Evolutionary conservation across 2,329 filamentous ascomycete genomes (phyloP).

Genomic region (Fusarium sp.): DNA sequence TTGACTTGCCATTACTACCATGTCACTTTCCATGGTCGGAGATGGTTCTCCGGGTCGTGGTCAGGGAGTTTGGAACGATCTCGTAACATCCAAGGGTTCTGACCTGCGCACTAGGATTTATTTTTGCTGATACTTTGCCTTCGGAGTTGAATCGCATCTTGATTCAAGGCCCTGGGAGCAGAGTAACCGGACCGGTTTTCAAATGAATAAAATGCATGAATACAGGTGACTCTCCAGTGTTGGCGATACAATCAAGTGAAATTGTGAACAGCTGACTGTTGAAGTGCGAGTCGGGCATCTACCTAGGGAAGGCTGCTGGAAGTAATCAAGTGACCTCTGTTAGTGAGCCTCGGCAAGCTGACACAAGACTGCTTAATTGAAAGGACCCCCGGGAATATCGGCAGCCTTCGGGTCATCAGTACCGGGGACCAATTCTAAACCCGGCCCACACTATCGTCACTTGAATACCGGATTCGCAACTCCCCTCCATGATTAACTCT

Average conservation of each 20-base stretch:
- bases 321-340: slow-evolving; percentile 21
- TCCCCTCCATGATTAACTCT: slow-evolving; percentile 30
- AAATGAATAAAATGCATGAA: background rate
- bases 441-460: slow-evolving; percentile 41
- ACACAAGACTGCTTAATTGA: slow-evolving; percentile 35
- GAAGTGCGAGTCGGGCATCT: background rate
- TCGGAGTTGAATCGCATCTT: slow-evolving; percentile 3
- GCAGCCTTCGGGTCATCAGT: slow-evolving; percentile 26
- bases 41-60: background rate
- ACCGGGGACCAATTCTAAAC: slow-evolving; percentile 41
- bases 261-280: background rate
- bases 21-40: background rate
- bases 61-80: background rate
- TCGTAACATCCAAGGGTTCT: background rate
- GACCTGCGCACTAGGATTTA: background rate
- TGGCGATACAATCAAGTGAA: background rate
- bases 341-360: slow-evolving; percentile 26
- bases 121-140: background rate
- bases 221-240: too few species aligned
- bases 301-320: slow-evolving; percentile 23
- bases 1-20: background rate
- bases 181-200: background rate
- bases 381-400: slow-evolving; percentile 29
- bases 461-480: slow-evolving; percentile 40
- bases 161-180: background rate